Evolutionary conservation across 2,329 filamentous ascomycete genomes (phyloP), one percentile per base, ranked within the genome.

Genomic region (Talaromyces amestolkiae): DNA sequence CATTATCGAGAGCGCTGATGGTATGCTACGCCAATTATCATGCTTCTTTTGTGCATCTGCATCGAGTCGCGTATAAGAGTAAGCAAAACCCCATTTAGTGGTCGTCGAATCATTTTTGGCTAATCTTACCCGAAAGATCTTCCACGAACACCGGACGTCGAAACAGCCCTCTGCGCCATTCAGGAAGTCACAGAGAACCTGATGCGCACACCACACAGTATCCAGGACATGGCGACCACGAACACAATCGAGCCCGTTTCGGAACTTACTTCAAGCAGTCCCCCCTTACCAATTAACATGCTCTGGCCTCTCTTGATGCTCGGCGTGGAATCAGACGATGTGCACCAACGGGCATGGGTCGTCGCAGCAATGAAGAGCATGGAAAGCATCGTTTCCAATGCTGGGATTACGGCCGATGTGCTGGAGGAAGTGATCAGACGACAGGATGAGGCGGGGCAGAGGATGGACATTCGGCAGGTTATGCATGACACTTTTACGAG

Each of bases 271-370:
- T 31, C 61, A 22, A 9, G 27, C 27, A 27, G 53, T 7, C 51
- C 61, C 7, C 76, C 81, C 9, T 74, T 86, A 1, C 84, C 85
- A 0, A 83, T 85, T 58, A 86, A 84, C 66, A 82, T 86, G 77
- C 76, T 87, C 5, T 87, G 84, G 85, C 84, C 84, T 1, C 72
- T 86, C 8, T 74, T 87, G 47, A 85, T 87, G 81, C 78, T 83
- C 67, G 84, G 84, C 0, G 81, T 80, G 9, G 85, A 87, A 70
- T 84, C 85, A 67, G 81, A 84, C n/a, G 80, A 82, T 56, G 47
- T 72, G 0, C 76, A 78, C 4, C 82, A 85, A 69, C 76, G 83
- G 56, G 72, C 69, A 6, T 86, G 84, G 84, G 85, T 87, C 63
- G 76, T 79, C 35, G 72, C 77, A 6, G 80, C 83, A 65, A 85